Conservation (phyloP, 176 grass and related monocot genomes). For the Guadua angustifolia region DNA sequence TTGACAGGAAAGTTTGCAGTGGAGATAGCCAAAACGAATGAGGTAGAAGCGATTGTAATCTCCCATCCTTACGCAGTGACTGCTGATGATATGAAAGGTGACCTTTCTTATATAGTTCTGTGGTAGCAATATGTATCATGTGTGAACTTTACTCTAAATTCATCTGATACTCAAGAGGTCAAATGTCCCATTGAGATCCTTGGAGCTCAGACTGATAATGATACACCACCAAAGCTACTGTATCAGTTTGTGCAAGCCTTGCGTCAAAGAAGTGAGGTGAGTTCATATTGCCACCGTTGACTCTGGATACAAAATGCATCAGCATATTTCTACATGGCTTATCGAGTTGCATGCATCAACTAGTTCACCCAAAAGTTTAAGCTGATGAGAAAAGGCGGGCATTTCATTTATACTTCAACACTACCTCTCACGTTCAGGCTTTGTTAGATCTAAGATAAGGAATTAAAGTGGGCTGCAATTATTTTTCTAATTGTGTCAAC, state of each 20-base stretch:
- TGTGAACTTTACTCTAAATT: neutral
- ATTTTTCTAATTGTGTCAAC: no score
- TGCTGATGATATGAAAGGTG: conserved; percentile 25
- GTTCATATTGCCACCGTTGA: neutral
- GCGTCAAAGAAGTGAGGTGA: conserved; percentile 11
- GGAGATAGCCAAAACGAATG: neutral
- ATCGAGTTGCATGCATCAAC: neutral
- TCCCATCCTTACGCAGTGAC: neutral
- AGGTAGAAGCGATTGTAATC: neutral
- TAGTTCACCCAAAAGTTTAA: no score
- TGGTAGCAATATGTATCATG: neutral
- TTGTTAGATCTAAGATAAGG: no score
- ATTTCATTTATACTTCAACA: neutral
- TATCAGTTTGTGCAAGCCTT: neutral
- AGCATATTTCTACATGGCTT: neutral
- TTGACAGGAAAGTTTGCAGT: conserved; percentile 16
- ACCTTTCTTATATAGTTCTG: neutral
- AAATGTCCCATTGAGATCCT: conserved; percentile 46
- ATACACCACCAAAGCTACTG: conserved; percentile 15
- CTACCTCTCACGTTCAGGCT: no score
- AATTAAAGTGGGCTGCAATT: no score
- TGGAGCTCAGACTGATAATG: conserved; percentile 34
- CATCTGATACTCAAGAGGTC: neutral
- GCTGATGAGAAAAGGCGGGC: no score
- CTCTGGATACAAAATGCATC: neutral